phyloP scores from a whole-genome alignment of 2,329 filamentous ascomycete species.

The Ophioceras dolichostomum region DNA sequence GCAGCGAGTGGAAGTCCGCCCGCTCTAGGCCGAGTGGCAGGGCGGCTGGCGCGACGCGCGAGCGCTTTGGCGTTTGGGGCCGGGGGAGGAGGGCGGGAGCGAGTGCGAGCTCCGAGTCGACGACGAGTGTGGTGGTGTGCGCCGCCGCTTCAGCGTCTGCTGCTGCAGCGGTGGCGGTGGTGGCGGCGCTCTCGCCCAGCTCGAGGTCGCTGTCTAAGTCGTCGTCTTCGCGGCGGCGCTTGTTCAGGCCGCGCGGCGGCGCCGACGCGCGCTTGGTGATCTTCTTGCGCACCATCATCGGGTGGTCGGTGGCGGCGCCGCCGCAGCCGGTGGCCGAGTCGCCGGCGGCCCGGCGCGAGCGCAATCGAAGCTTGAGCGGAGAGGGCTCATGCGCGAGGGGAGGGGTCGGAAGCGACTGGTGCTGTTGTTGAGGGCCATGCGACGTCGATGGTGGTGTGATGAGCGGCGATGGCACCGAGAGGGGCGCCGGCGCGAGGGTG shows the following conservation, averaged over 20 bases:
- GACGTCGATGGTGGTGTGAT: slow-evolving; percentile 28
- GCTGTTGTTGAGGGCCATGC: slow-evolving; percentile 3
- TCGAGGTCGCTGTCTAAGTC: slow-evolving; percentile 13
- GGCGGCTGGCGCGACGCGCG: slow-evolving; percentile 47
- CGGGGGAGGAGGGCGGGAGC: slow-evolving; percentile 7
- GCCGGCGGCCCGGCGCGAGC: slow-evolving; percentile 26
- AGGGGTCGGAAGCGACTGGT: slow-evolving; percentile 37
- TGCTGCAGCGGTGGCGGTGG: slow-evolving; percentile 10
- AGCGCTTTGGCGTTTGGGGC: slow-evolving; percentile 46
- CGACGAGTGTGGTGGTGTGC: not conserved
- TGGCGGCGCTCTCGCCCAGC: slow-evolving; percentile 5
- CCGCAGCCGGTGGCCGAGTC: slow-evolving; percentile 5
- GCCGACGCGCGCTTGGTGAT: slow-evolving; percentile 38
- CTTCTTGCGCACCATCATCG: slow-evolving; percentile 25
- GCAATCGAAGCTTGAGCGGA: slow-evolving; percentile 43
- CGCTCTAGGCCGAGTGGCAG: slow-evolving; percentile 47
- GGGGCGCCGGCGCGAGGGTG: slow-evolving; percentile 14
- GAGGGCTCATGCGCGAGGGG: slow-evolving; percentile 38
- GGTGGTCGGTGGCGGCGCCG: slow-evolving; percentile 13
- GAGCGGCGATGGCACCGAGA: slow-evolving; percentile 11
- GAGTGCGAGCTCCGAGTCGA: slow-evolving; percentile 4
- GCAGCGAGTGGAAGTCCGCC: slow-evolving; percentile 42
- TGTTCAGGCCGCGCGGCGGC: slow-evolving; percentile 35
- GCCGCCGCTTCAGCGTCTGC: too few relatives aligned
- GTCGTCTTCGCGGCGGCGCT: slow-evolving; percentile 31